Percentiles rank a stretch among this genome's conserved stretches.
phyloP scores from a whole-genome alignment of 2,329 filamentous ascomycete genomes.

The Hymenoscyphus occultus region DNA sequence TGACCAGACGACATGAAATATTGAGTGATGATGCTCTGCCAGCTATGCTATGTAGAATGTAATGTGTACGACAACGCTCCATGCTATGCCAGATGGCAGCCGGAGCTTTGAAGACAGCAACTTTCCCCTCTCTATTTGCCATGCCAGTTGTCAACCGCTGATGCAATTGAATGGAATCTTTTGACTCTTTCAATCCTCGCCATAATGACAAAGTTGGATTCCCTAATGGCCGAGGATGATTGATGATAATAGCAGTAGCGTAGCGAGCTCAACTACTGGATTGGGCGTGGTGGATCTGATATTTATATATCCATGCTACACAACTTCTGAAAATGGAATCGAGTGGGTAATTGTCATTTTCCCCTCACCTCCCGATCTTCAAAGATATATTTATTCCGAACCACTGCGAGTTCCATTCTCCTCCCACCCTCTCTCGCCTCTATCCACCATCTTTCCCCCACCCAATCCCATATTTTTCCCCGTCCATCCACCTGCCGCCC shows the following conservation, averaged over 20 bases:
- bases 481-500: too few species aligned
- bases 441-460: too few species aligned
- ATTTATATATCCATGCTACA: background rate
- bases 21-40: background rate
- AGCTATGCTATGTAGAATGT: background rate
- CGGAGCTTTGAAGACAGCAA: background rate
- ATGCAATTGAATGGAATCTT: background rate
- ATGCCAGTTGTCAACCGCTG: background rate
- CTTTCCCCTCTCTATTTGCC: background rate
- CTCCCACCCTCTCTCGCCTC: too few species aligned
- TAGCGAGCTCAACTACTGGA: background rate
- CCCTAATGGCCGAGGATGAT: too few species aligned
- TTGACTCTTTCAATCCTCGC: background rate
- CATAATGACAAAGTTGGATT: too few species aligned
- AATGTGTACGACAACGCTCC: background rate
- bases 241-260: too few species aligned
- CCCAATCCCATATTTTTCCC: too few species aligned
- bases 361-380: too few species aligned
- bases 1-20: conserved; percentile 12
- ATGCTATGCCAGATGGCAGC: background rate
- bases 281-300: background rate
- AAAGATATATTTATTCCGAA: conserved; percentile 10
- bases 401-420: background rate
- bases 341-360: background rate
- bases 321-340: background rate